Conservation (phyloP, 2,329 filamentous ascomycete species). For the Boeremia lycopersici region DNA sequence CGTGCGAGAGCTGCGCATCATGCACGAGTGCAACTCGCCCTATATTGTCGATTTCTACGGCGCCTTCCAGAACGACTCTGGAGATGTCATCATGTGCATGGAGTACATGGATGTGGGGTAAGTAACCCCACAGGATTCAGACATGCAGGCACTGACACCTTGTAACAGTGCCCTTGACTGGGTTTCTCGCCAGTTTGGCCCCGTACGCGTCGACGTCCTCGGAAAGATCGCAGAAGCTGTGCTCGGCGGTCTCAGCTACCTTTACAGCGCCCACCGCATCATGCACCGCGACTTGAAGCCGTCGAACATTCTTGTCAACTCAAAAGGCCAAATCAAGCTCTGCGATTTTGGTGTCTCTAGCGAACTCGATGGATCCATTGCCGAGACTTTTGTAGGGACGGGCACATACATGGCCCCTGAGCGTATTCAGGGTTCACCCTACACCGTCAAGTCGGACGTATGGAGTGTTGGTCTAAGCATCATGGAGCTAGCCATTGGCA, state of each 20-base stretch:
- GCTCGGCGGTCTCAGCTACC: slow-evolving; percentile 88
- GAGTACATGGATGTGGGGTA: slow-evolving; percentile 99
- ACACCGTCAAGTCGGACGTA: slow-evolving; percentile 97
- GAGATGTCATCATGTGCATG: slow-evolving; percentile 99
- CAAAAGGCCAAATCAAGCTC: slow-evolving; percentile 90
- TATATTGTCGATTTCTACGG: slow-evolving; percentile 98
- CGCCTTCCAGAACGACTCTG: slow-evolving; percentile 93
- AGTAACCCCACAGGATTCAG: slow-evolving; percentile 46
- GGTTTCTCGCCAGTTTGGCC: slow-evolving; percentile 93
- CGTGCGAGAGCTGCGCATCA: slow-evolving; percentile 94
- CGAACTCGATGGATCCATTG: slow-evolving; percentile 96
- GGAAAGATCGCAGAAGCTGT: slow-evolving; percentile 98
- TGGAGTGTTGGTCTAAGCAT: slow-evolving; percentile 96
- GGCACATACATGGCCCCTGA: slow-evolving; percentile 99
- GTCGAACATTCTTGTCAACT: slow-evolving; percentile 96
- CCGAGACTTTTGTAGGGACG: slow-evolving; percentile 96
- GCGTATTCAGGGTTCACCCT: slow-evolving; percentile 94
- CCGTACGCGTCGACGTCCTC: slow-evolving; percentile 91
- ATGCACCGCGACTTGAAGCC: slow-evolving; percentile 99
- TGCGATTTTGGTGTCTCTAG: slow-evolving; percentile 99
- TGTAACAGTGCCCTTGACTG: slow-evolving; percentile 79
- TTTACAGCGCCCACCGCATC: slow-evolving; percentile 94
- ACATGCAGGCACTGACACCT: slow-evolving; percentile 19
- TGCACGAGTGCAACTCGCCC: slow-evolving; percentile 96
- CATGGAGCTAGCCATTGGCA: slow-evolving; percentile 97